Evolutionary conservation across 768 basidiomycete species (phyloP).

Genomic region (Neoboletus brunneissimus): DNA sequence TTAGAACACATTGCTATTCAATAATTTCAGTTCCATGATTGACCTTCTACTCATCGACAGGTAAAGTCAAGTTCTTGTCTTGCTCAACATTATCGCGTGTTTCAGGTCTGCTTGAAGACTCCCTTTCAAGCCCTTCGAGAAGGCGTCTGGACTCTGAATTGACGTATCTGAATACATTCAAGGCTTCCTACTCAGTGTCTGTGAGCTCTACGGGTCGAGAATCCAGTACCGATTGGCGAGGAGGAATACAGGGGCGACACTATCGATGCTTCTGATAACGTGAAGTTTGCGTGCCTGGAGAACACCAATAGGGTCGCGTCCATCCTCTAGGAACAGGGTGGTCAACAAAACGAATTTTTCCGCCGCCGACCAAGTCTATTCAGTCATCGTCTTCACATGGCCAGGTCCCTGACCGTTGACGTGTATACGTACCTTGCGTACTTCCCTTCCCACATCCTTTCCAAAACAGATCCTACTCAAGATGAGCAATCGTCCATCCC

Average conservation of each 20-base stretch:
- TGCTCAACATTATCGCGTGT: not conserved
- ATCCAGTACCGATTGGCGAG: not conserved
- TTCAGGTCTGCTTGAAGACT: not conserved
- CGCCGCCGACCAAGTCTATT: not conserved
- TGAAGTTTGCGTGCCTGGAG: not conserved
- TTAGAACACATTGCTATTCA: not conserved
- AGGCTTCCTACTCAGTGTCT: not conserved
- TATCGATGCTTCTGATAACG: not conserved
- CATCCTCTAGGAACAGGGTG: not conserved
- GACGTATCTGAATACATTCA: not conserved
- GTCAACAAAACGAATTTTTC: not conserved
- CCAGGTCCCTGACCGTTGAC: not conserved
- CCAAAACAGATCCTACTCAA: not conserved
- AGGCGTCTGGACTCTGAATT: not conserved
- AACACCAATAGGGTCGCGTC: not conserved
- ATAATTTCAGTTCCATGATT: not conserved
- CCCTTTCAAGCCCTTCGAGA: not conserved
- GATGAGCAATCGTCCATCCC: not conserved
- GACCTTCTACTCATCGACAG: not conserved
- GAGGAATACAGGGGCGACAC: not conserved
- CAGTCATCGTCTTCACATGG: not conserved
- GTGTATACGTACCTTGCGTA: not conserved
- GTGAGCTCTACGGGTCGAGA: not conserved
- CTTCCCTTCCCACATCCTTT: not conserved
- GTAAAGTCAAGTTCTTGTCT: not conserved